Evolutionary conservation across 768 basidiomycete genomes (phyloP).

Genomic region (Hemileccinum impolitum): DNA sequence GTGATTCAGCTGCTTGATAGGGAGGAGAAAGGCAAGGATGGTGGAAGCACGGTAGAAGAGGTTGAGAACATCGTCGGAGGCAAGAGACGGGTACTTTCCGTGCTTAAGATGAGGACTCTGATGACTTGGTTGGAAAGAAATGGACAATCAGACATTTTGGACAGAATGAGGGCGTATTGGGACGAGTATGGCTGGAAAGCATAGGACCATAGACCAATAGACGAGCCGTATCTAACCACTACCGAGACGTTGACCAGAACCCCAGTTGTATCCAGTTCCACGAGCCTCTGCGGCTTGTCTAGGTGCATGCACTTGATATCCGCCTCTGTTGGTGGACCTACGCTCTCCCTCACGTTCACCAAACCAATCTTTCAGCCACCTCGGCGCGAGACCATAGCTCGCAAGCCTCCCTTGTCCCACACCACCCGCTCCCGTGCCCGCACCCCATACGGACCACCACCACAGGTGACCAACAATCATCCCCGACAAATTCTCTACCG

Average conservation of each 20-base stretch:
- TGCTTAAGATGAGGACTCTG: slow-evolving; percentile 82
- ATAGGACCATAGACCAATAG: slow-evolving; percentile 8
- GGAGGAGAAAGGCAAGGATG: slow-evolving; percentile 43
- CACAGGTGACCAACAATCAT: slow-evolving; percentile 76
- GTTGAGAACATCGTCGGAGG: slow-evolving; percentile 72
- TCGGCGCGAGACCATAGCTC: slow-evolving; percentile 48
- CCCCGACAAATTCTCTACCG: slow-evolving; percentile 59
- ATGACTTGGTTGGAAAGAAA: slow-evolving; percentile 78
- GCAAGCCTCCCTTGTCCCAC: slow-evolving; percentile 37
- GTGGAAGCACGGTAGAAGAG: slow-evolving; percentile 76
- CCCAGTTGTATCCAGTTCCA: slow-evolving; percentile 47
- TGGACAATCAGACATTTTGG: slow-evolving; percentile 60
- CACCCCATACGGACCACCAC: slow-evolving; percentile 71
- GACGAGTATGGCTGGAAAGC: slow-evolving; percentile 28
- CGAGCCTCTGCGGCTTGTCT: slow-evolving; percentile 27
- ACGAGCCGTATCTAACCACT: slow-evolving; percentile 3
- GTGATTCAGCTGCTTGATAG: slow-evolving; percentile 83
- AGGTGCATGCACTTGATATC: slow-evolving; percentile 61
- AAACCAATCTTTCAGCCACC: slow-evolving; percentile 52
- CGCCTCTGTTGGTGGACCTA: slow-evolving; percentile 38
- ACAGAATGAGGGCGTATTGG: slow-evolving; percentile 69
- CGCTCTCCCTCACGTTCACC: slow-evolving; percentile 36
- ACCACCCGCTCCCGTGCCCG: slow-evolving; percentile 39
- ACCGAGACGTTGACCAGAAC: slow-evolving; percentile 51
- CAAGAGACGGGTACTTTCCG: slow-evolving; percentile 64